Conservation (phyloP, 306 rosid species). For the Inga leiocalycina region DNA sequence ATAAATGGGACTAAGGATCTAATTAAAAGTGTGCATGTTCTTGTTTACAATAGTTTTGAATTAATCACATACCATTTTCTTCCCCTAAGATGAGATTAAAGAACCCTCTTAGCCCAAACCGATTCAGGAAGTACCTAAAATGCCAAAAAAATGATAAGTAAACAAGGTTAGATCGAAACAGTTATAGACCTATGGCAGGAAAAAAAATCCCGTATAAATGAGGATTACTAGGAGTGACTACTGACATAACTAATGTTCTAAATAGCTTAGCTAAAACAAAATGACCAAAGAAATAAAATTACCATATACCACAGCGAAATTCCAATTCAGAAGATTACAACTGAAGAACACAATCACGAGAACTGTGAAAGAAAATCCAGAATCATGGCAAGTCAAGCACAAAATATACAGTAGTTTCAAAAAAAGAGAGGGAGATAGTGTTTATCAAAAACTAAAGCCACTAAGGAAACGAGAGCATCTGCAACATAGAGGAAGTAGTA, state of each 20-base stretch:
- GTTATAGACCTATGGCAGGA: not conserved
- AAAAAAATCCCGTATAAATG: slow-evolving; percentile 19
- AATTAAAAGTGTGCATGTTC: not conserved
- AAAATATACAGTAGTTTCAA: too few species aligned
- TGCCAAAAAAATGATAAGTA: slow-evolving; percentile 20
- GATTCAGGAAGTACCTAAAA: slow-evolving; percentile 95
- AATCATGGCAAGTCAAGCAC: too few species aligned
- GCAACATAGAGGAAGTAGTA: too few species aligned
- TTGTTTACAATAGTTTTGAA: slow-evolving; percentile 1
- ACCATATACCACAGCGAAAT: too few species aligned
- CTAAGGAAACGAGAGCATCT: too few species aligned
- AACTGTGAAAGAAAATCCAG: too few species aligned
- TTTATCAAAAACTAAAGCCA: too few species aligned
- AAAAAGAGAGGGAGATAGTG: too few species aligned
- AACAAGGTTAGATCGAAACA: slow-evolving; percentile 21
- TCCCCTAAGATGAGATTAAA: slow-evolving; percentile 98
- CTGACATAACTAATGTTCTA: slow-evolving; percentile 81
- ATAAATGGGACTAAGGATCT: not conserved
- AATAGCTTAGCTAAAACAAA: too few species aligned
- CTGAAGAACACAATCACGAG: too few species aligned
- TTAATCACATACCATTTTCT: slow-evolving; percentile 84
- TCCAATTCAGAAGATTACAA: too few species aligned
- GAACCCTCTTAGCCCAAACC: slow-evolving; percentile 95
- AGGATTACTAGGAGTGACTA: slow-evolving; percentile 90
- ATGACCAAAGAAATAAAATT: too few species aligned